Evolutionary conservation across 345 rosid genomes (phyloP), one percentile per base, ranked within the genome.

Genomic region (Hibiscus trionum): DNA sequence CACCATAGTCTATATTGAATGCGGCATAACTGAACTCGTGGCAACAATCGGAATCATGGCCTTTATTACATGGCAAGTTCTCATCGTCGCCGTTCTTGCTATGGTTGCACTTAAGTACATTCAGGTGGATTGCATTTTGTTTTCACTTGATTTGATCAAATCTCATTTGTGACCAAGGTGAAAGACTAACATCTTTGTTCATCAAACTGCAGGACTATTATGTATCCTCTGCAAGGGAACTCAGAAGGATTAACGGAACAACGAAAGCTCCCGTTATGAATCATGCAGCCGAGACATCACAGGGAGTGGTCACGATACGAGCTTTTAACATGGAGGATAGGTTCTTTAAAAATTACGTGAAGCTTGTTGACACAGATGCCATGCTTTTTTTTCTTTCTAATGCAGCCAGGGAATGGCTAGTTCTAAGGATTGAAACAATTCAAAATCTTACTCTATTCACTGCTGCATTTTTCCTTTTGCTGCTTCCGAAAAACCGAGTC

Each of bases 231-330:
- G 95, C 98, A 7, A 84, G 90, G 52, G 97, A 94, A 73, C 78
- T 94, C 47, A 86, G 86, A 58, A 80, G 98, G 75, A 91, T 94
- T 69, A 94, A 86, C 2, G 46, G 46, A 6, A 97, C 97, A 73
- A 94, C 93, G 12, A 94, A 42, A 42, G 96, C 98, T 66, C 98
- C 98, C 6, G 87, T 94, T 16, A 88, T 91, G 96, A 94, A 88
- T 62, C 86, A 81, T 74, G 91, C 93, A 63, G 82, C 96, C 1
- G 97, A 94, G 85, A 90, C 98, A 67, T 87, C 96, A 59, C 93
- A 81, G 1, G 95, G 96, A 52, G 91, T 84, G 46, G 82, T 85
- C 66, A 91, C 97, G 16, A 85, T 94, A 72, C 84, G 97, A 83
- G 93, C 96, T 66, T 94, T 91, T 49, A 83, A 88, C 75, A 80